These are phyloP conservation scores for Coemansia sp. DNA, from an alignment of 192 early-diverging fungal species.

Conservation along the genomic window DNA sequence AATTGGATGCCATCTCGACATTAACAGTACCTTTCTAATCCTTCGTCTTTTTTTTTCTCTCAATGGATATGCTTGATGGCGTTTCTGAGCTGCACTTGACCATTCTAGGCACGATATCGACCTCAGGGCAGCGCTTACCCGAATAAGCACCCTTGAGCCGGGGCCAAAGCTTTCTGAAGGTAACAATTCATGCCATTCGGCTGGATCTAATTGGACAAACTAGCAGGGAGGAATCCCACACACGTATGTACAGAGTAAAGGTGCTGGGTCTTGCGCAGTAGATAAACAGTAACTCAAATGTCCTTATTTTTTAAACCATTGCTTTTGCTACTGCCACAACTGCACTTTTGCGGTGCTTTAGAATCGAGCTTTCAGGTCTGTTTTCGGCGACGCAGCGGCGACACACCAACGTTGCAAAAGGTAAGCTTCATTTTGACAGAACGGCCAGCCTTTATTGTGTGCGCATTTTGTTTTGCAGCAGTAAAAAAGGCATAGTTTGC, in stretches of 20 bases:
- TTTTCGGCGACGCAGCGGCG: constrained; percentile 26
- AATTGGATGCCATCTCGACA: no score
- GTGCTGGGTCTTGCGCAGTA: neutral
- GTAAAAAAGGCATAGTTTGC: neutral
- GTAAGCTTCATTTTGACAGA: constrained; percentile 4
- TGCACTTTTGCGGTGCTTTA: constrained; percentile 4
- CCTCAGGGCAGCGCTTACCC: constrained; percentile 41
- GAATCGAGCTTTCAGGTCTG: constrained; percentile 36
- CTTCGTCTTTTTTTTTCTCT: no score
- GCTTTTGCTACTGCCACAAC: constrained; percentile 1
- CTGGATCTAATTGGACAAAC: neutral
- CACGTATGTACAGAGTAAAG: no score
- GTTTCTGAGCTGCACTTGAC: neutral
- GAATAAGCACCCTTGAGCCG: constrained; percentile 35
- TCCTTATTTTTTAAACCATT: neutral
- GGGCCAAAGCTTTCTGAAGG: constrained; percentile 15
- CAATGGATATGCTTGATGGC: no score
- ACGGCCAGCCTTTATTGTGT: neutral
- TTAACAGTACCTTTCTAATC: no score
- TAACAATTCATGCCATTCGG: neutral
- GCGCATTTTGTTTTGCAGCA: neutral
- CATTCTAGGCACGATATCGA: constrained; percentile 25
- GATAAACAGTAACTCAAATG: neutral
- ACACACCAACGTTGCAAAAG: constrained; percentile 34
- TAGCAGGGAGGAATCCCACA: neutral